Base-by-base conservation (phyloP, 2,329 filamentous ascomycete species). In the Verticillium tricorpus region DNA sequence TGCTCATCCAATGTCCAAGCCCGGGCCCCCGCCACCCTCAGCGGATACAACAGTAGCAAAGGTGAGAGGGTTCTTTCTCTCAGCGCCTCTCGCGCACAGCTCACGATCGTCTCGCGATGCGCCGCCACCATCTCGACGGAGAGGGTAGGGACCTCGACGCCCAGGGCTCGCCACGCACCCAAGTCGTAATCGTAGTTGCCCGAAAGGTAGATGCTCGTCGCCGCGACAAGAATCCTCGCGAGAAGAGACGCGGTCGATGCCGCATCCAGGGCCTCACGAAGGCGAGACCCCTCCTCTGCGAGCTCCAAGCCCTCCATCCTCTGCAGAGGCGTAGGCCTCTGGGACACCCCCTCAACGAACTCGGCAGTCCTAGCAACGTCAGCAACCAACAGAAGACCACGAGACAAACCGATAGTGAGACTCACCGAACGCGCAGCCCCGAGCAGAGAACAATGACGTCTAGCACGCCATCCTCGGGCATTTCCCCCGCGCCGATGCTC, bases 171-270 rank as follows among this genome's bases (percentile, higher is more conserved):
- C 74, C 74, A 76, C 19, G 69, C 65, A 8, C 57, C 25, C 2
- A 72, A 67, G 11, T 75, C 72, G 15, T 76, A 76, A 62, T 76
- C 74, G 35, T 74, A 76, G 2, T 72, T 67, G 0, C 74, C 74
- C 0, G 75, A 77, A 5, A 77, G 68, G 37, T 76, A 76, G 6
- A 76, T 74, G 56, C 73, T 75, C 1, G 69, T 73, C 5, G 75
- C 72, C 0, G 74, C 67, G 28, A 67, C 69, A 60, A 72, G 75
- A 3, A 69, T 28, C 0, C 32, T 61, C 0, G 69, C 64, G 2
- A 77, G 58, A 0, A 67, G 37, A 8, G 45, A 52, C 9, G n/a
- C 5, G 6, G 45, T 14, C n/a, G 45, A 19, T 11, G 45, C 45
- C n/a, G 45, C 12, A 0, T 61, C 3, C 2, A 73, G 60, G 9